These are phyloP conservation scores for Beta vulgaris DNA, from an alignment of 148 eudicot genomes.

Conservation along the genomic window DNA sequence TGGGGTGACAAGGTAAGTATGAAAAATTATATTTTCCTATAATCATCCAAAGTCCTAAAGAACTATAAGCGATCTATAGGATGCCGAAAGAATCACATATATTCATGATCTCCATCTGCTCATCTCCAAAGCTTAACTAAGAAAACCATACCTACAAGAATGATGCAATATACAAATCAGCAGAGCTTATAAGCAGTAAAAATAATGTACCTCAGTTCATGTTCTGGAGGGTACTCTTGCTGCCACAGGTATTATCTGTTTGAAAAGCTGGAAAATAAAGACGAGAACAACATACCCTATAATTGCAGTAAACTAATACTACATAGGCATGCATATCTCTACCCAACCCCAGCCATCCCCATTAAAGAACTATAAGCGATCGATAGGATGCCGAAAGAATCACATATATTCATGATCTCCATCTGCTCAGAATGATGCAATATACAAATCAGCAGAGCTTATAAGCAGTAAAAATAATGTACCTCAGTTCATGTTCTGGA, in stretches of 20 bases:
- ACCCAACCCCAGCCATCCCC: no score
- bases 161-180: background rate
- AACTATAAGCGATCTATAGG: conserved; percentile 75
- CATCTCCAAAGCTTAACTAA: conserved; percentile 76
- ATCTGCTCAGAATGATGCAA: conserved; percentile 48
- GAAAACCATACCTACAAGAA: conserved; percentile 78
- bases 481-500: no score
- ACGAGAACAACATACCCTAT: no score
- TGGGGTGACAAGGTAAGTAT: conserved; percentile 72
- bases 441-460: background rate
- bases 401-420: conserved; percentile 71
- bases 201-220: background rate
- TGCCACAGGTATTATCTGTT: no score
- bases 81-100: conserved; percentile 77
- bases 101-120: conserved; percentile 73
- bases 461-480: background rate
- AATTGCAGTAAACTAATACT: no score
- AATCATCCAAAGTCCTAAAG: conserved; percentile 94
- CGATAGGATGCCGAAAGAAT: conserved; percentile 65
- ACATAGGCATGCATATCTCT: no score
- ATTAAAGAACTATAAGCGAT: conserved; percentile 86
- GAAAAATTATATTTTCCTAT: conserved; percentile 81
- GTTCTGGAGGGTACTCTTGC: no score
- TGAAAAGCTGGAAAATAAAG: no score
- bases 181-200: background rate